These are phyloP conservation scores for Phytopythium ostracodes DNA, from an alignment of 352 stramenopile species.

Conservation along the genomic window DNA sequence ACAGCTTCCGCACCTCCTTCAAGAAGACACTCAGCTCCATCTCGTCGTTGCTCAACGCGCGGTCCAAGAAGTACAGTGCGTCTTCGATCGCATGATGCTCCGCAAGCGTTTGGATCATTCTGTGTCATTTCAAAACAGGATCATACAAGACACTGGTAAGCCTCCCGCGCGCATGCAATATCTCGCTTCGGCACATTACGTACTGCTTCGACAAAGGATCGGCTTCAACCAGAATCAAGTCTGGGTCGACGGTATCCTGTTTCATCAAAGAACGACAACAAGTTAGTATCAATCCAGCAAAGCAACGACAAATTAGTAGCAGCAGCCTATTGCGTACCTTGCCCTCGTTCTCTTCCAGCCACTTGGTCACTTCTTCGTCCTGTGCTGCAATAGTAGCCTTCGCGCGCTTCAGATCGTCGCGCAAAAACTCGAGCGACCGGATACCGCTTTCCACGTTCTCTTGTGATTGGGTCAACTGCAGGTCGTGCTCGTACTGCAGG, in stretches of 20 bases:
- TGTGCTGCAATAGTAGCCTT: constrained; percentile 49
- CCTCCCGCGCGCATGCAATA: not conserved
- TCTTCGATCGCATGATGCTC: constrained; percentile 89
- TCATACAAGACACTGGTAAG: not conserved
- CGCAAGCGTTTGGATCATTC: constrained; percentile 72
- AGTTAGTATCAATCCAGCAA: too few relatives aligned
- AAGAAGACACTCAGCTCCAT: constrained; percentile 84
- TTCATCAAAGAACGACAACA: not conserved
- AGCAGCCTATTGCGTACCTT: constrained; percentile 29
- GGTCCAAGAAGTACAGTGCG: constrained; percentile 90
- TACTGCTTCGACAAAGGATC: constrained; percentile 83
- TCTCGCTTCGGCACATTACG: constrained; percentile 9
- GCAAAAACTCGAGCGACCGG: constrained; percentile 67
- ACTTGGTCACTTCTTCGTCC: constrained; percentile 52
- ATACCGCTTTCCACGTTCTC: constrained; percentile 75
- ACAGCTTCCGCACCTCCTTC: constrained; percentile 88
- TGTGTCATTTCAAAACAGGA: constrained; percentile 15
- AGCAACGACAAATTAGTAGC: not conserved
- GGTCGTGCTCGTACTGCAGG: constrained; percentile 82
- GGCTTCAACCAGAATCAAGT: constrained; percentile 73
- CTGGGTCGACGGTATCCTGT: constrained; percentile 68
- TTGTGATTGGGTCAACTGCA: constrained; percentile 74
- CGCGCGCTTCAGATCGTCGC: constrained; percentile 56
- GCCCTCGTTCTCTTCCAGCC: constrained; percentile 74
- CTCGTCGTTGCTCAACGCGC: constrained; percentile 81